Evolutionary conservation across 495 filamentous ascomycete genomes (phyloP), one percentile per base, ranked within the genome.

Genomic region (Elasticomyces elasticus): DNA sequence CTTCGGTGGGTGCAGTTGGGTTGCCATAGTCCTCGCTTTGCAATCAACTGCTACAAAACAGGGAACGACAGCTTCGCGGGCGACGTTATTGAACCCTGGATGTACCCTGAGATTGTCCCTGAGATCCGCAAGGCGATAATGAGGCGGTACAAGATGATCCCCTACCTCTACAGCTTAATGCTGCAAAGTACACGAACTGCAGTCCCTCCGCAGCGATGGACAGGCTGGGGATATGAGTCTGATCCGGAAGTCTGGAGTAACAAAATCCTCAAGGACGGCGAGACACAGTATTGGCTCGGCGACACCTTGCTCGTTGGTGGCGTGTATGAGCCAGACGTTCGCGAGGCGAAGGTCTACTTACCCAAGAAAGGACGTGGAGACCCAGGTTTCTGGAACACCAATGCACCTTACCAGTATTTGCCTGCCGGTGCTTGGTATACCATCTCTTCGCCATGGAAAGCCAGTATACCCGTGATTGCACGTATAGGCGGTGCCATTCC

Each of bases 11-110:
- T 84, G 47, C 82, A 86, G 60, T 72, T 84, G 2, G 83, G 82
- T 23, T 77, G 80, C 64, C 75, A 84, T 69, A 83, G 81, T 15
- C 73, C 80, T 3, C 81, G 81, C 5, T 85, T 84, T 63, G 78
- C 82, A 6, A 85, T 86, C 71, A 86, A 86, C 67, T 85, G 81
- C 65, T 86, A 81, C 75, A 86, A 86, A 66, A 85, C 82, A 5
- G 76, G 76, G 10, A 67, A 76, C 10, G 75, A 84, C 59, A 84
- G 75, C 61, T 67, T 71, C 2, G 69, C 80, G 51, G 82, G 81
- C 13, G 81, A 84, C 5, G 80, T 86, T 11, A 86, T 85, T 52
- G 82, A 84, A 65, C 82, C 81, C 1, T 85, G 79, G 78, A 83
- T 84, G 79, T 83, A 85, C 61, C 79, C 80, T 0, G 76, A 80